Evolutionary conservation across 208 protist genomes (phyloP), one percentile per base, ranked within the genome.

Genomic region (Kentomonas sorsogonicus): DNA sequence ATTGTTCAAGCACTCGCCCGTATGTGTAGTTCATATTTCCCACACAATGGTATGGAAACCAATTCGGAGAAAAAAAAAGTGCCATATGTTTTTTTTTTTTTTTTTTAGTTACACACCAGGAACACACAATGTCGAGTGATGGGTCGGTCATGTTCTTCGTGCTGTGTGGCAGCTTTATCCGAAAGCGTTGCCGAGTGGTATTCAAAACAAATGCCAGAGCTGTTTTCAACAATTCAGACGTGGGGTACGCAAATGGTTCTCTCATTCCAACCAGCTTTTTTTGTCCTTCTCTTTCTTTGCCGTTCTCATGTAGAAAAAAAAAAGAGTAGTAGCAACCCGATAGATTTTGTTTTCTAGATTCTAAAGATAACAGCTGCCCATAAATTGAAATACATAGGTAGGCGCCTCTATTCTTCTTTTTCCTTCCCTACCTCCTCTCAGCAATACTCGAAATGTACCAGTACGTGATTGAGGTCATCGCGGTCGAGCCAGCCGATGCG

Each of bases 391-490:
- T n/a, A n/a, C n/a, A n/a, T n/a, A n/a, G n/a, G n/a, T n/a, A n/a
- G n/a, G n/a, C n/a, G 13, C 40, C n/a, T 23, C 16, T 5, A 45
- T 46, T 5, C 22, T 3, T 45, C 5, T 34, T n/a, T 7, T 34
- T 53, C 30, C 10, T 9, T 40, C 10, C 6, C 36, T 3, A 48
- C 40, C 16, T 13, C 26, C 36, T 16, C n/a, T 11, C 27, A 3
- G 16, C 48, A 38, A 39, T 50, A 25, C 15, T 29, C 26, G 18
- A 52, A 9, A 58, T 50, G 45, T 71, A 66, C n/a, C 53, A 62
- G 22, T 74, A 66, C 47, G 45, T 30, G 23, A 29, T 79, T 1
- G 66, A 79, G 38, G 51, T 79, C 23, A 48, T 74, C 25, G 66
- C 66, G 16, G 59, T 66, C 15, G 22, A 55, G n/a, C 62, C 60